Evolutionary conservation across 1,139 yeast genomes (phyloP), one percentile per base, ranked within the genome.

Genomic region (Debaryomyces sp.): DNA sequence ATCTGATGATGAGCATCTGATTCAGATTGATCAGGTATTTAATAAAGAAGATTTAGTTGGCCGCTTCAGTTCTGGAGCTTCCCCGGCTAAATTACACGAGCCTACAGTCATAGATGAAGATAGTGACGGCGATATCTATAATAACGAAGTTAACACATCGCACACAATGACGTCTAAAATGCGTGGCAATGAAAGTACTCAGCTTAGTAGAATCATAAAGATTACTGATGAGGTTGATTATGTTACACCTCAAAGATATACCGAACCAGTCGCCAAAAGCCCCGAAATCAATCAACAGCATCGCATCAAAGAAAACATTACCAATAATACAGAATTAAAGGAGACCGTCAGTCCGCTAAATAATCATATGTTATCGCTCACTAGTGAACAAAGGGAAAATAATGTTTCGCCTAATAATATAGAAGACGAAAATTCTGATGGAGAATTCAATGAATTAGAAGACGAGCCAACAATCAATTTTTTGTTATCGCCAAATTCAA

Each of bases 231-330:
- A 54, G n/a, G 46, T 52, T 22, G 64, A 64, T 23, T 64, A 62
- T 44, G 54, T 63, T 4, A 76, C 82, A 0, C 81, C 81, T 2
- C 68, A 73, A 34, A 63, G 80, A 40, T 59, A 63, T 17, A 76
- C 81, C 0, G 80, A 77, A 48, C 73, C 80, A 2, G 62, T 70
- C 7, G 78, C 81, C 4, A 59, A 64, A 29, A 69, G 76, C 39
- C 80, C 80, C 2, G 61, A 61, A 3, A 67, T 75, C 5, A 74
- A 69, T 49, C 79, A 74, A 49, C 61, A 61, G 17, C 64, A 64
- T 22, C 55, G 75, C 50, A 50, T 60, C 4, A 47, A 56, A 26
- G 58, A 51, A 39, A 38, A 33, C 18, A 41, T 40, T n/a, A 46
- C 36, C 1, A 47, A 48, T 17, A 50, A 52, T 10, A 46, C 51